Conservation (phyloP, 2,329 filamentous ascomycete species). For the Fusarium brevicatenulatum region DNA sequence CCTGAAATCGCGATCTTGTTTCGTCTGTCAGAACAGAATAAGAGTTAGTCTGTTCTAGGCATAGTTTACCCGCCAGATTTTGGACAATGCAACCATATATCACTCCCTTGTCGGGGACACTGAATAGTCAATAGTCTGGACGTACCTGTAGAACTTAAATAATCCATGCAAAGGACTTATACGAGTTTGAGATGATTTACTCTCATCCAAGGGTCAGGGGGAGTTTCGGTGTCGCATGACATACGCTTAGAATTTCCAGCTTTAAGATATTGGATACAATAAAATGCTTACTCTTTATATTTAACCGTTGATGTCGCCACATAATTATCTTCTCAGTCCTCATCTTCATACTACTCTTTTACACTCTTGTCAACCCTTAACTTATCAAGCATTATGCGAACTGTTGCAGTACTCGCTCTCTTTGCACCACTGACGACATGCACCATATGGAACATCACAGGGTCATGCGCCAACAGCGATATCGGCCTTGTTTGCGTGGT, state of each 20-base stretch:
- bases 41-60: not conserved
- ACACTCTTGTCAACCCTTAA: no score
- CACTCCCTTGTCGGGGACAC: not conserved
- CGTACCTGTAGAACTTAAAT: not conserved
- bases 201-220: no score
- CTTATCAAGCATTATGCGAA: not conserved
- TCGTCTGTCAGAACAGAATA: accelerated
- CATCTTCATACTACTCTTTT: not conserved
- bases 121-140: accelerated
- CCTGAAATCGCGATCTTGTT: not conserved
- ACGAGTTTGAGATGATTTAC: not conserved
- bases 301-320: no score
- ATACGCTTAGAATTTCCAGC: no score
- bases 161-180: not conserved
- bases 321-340: no score
- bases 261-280: no score
- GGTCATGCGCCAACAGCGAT: not conserved
- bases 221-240: not conserved
- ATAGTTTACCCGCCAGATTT: not conserved
- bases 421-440: not conserved
- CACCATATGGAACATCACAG: not conserved
- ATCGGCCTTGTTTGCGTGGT: not conserved
- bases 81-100: not conserved
- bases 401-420: not conserved
- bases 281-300: not conserved